phyloP scores from a whole-genome alignment of 495 filamentous ascomycete species.

The Penicillium angulare region DNA sequence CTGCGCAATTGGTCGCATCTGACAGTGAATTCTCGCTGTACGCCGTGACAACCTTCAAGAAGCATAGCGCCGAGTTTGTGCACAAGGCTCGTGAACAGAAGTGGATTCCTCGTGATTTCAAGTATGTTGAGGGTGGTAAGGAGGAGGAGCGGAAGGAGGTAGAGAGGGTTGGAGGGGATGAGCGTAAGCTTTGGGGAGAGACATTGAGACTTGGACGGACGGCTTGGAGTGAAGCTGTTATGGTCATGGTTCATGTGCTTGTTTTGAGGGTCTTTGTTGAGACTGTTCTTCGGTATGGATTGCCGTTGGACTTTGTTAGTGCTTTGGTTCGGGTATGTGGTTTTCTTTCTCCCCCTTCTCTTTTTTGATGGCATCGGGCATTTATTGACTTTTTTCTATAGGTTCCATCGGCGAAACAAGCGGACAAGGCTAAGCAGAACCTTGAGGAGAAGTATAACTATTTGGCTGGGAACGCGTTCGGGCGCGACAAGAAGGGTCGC shows the following conservation, averaged over 20 bases:
- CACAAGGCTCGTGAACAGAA: constrained; percentile 86
- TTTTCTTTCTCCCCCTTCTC: neutral
- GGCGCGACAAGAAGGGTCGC: constrained; percentile 88
- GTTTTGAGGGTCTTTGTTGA: constrained; percentile 94
- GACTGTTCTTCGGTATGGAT: constrained; percentile 88
- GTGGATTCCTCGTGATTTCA: constrained; percentile 93
- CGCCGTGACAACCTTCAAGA: constrained; percentile 91
- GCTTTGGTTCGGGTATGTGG: constrained; percentile 75
- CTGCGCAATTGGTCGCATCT: constrained; percentile 68
- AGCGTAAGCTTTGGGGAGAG: constrained; percentile 86
- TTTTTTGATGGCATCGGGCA: neutral
- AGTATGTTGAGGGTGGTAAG: constrained; percentile 82
- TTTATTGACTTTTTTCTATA: constrained; percentile 29
- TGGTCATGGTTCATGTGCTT: constrained; percentile 92
- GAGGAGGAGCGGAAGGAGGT: constrained; percentile 86
- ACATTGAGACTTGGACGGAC: constrained; percentile 81
- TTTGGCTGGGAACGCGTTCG: constrained; percentile 92
- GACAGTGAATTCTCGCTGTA: constrained; percentile 89
- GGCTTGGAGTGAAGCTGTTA: constrained; percentile 89
- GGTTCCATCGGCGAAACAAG: constrained; percentile 72
- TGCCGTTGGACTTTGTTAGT: constrained; percentile 84
- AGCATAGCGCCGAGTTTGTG: constrained; percentile 77
- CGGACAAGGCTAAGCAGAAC: constrained; percentile 73
- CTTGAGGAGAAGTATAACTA: constrained; percentile 89
- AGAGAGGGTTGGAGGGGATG: constrained; percentile 72